These are phyloP conservation scores for Paraleonurus japonicus DNA, from an alignment of 257 asterid genomes.

Conservation along the genomic window DNA sequence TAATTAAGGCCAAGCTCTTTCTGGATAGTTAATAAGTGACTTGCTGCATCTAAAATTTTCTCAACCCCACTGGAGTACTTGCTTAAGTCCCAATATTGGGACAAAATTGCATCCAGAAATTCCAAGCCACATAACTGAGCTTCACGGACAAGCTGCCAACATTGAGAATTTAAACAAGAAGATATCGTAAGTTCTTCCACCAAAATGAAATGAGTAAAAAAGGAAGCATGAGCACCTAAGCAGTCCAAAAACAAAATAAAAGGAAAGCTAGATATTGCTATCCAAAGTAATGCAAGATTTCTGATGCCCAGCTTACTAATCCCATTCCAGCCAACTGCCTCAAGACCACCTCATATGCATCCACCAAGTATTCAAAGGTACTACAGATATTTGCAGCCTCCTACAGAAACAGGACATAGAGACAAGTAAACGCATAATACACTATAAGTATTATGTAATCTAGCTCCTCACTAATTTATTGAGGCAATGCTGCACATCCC, in stretches of 20 bases:
- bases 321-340: constrained; percentile 64
- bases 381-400: constrained; percentile 46
- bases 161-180: constrained; percentile 24
- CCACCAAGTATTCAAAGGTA: constrained; percentile 59
- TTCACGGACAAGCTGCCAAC: constrained; percentile 59
- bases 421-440: constrained; percentile 1
- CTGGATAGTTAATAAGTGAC: constrained; percentile 64
- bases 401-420: constrained; percentile 41
- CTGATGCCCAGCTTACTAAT: constrained; percentile 48
- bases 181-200: constrained; percentile 16
- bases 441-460: constrained; percentile 10
- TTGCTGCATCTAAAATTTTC: constrained; percentile 60
- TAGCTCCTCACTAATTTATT: constrained; percentile 10
- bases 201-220: constrained; percentile 12
- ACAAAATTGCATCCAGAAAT: constrained; percentile 61
- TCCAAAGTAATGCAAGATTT: constrained; percentile 17
- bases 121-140: constrained; percentile 72
- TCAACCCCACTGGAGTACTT: constrained; percentile 58
- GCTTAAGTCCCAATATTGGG: constrained; percentile 48
- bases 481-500: constrained; percentile 17
- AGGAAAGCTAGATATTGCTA: not conserved
- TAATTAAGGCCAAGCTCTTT: constrained; percentile 80
- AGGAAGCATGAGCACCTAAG: constrained; percentile 8
- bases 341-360: constrained; percentile 71
- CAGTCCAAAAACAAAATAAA: constrained; percentile 14